Percentiles rank a stretch among this genome's conserved stretches.
Evolutionary conservation across 2,329 filamentous ascomycete species (phyloP).

Genomic region (Aspergillus alliaceus): DNA sequence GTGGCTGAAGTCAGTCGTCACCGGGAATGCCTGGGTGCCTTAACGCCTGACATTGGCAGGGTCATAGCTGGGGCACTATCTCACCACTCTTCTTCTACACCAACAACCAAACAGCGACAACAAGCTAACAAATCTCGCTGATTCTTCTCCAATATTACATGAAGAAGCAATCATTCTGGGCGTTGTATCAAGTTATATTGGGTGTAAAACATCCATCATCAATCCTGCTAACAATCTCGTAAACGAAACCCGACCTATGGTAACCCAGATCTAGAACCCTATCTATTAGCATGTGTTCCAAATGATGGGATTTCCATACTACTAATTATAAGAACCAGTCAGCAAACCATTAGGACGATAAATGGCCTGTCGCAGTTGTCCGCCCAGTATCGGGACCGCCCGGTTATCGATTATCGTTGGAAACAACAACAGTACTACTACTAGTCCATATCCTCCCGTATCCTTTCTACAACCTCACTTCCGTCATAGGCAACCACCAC

Average conservation of each 20-base stretch:
- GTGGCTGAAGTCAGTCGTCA: neutral
- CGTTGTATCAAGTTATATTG: neutral
- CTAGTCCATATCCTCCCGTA: neutral
- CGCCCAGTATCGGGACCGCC: slow-evolving; percentile 20
- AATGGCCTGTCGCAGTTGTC: slow-evolving; percentile 5
- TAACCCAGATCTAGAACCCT: too few relatives aligned
- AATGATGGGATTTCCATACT: too few relatives aligned
- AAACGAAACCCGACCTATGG: too few relatives aligned
- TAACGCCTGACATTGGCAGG: neutral
- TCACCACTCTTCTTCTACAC: neutral
- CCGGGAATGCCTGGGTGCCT: neutral
- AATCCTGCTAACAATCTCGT: neutral
- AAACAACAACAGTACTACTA: neutral
- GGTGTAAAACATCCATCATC: neutral
- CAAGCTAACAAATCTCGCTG: too few relatives aligned
- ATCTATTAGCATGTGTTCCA: too few relatives aligned
- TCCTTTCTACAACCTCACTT: neutral
- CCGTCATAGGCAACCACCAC: neutral
- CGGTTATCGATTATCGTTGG: slow-evolving; percentile 12
- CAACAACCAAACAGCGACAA: neutral
- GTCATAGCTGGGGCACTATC: neutral
- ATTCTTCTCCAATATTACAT: too few relatives aligned
- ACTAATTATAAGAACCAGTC: neutral
- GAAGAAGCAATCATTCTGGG: too few relatives aligned
- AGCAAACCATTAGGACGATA: neutral